These are phyloP conservation scores for Apiotrichum brassicae DNA, from an alignment of 1,284 basidiomycete species.

Conservation along the genomic window DNA sequence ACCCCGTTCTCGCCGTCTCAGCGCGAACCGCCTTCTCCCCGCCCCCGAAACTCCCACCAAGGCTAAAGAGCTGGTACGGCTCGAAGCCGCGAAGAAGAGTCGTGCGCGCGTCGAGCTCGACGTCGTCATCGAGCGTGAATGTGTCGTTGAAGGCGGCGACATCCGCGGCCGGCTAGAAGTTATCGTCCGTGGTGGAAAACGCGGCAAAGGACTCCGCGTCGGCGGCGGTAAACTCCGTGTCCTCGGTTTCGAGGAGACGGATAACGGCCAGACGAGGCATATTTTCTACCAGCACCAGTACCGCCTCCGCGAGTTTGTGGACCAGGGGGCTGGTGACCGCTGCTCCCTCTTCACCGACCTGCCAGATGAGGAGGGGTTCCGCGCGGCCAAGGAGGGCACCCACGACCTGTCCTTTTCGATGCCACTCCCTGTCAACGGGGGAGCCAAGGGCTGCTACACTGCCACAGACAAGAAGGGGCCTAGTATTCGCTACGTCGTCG, in stretches of 20 bases:
- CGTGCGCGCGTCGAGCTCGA: slow-evolving; percentile 78
- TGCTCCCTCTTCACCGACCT: slow-evolving; percentile 52
- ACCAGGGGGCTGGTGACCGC: slow-evolving; percentile 17
- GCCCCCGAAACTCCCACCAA: slow-evolving; percentile 25
- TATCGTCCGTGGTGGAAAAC: slow-evolving; percentile 57
- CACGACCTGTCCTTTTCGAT: slow-evolving; percentile 75
- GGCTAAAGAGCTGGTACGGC: slow-evolving; percentile 29
- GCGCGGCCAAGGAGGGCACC: slow-evolving; percentile 58
- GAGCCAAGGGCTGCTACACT: slow-evolving; percentile 66
- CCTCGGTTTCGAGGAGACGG: slow-evolving; percentile 69
- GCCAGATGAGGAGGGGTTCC: slow-evolving; percentile 67
- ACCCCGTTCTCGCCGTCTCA: slow-evolving; percentile 28
- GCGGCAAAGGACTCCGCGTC: slow-evolving; percentile 60
- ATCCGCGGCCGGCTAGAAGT: slow-evolving; percentile 69
- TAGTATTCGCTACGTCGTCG: slow-evolving; percentile 74
- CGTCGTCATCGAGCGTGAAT: slow-evolving; percentile 67
- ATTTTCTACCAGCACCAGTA: slow-evolving; percentile 78
- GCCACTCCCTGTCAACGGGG: slow-evolving; percentile 60
- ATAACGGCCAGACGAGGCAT: slow-evolving; percentile 60
- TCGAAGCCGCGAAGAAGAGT: slow-evolving; percentile 58
- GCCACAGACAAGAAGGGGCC: slow-evolving; percentile 53
- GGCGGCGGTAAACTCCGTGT: slow-evolving; percentile 75
- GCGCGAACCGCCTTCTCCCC: slow-evolving; percentile 34
- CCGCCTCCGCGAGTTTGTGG: slow-evolving; percentile 55
- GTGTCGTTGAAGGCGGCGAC: slow-evolving; percentile 73